Evolutionary conservation across 805 yeast species (phyloP).

Genomic region (Candida broadrunensis): DNA sequence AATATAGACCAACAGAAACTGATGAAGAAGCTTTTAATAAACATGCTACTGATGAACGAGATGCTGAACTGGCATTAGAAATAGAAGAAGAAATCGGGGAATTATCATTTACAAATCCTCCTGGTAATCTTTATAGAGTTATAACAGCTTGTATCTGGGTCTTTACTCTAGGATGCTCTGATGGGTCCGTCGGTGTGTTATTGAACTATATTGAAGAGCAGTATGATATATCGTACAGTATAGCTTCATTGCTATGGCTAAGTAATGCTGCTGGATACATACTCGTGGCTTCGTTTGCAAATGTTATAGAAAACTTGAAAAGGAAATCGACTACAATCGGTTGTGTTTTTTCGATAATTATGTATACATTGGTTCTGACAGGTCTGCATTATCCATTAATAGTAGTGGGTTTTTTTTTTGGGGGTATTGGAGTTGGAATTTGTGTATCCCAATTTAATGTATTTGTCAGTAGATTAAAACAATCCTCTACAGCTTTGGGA

Average conservation of each 20-base stretch:
- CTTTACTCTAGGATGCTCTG: constrained; percentile 18
- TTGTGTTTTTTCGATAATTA: constrained; percentile 8
- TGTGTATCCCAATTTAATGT: constrained; percentile 18
- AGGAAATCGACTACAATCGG: constrained; percentile 13
- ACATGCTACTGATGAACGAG: background rate
- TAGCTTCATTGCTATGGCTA: constrained; percentile 27
- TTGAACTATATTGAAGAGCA: constrained; percentile 22
- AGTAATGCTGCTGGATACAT: constrained; percentile 25
- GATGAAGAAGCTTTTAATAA: constrained; percentile 1
- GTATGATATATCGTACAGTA: constrained; percentile 19
- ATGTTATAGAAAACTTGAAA: constrained; percentile 21
- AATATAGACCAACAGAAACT: constrained; percentile 2
- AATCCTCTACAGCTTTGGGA: constrained; percentile 13
- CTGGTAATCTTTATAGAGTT: constrained; percentile 16
- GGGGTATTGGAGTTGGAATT: constrained; percentile 19
- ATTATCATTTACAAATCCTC: constrained; percentile 13
- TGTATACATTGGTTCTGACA: constrained; percentile 16
- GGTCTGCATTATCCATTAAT: constrained; percentile 19
- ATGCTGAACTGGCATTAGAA: background rate
- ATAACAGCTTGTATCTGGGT: constrained; percentile 16
- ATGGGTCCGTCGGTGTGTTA: constrained; percentile 27
- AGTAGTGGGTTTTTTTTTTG: constrained; percentile 20
- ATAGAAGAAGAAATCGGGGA: constrained; percentile 1
- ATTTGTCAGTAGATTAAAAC: constrained; percentile 16
- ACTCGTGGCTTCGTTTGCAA: constrained; percentile 19